Conservation (phyloP, 2,329 filamentous ascomycete genomes). For the Kalaharituber pfeilii region DNA sequence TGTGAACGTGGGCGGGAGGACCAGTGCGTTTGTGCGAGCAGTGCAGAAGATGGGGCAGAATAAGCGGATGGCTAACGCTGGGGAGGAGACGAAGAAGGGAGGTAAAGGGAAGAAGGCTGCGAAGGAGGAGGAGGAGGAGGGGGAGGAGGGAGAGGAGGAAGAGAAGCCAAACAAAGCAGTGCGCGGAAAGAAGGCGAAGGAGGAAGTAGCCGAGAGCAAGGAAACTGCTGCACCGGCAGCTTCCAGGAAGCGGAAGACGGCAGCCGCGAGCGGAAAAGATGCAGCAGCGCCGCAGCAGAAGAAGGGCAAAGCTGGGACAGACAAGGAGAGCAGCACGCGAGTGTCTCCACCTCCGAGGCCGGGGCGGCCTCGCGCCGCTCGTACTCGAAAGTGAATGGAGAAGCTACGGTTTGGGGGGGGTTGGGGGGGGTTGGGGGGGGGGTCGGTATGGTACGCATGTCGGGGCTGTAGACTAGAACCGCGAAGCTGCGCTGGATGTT, state of each 20-base stretch:
- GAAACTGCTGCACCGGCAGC: neutral
- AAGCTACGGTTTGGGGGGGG: no score
- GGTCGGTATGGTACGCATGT: no score
- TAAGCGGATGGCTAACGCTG: slow-evolving; percentile 32
- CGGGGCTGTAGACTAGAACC: no score
- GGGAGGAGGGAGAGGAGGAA: slow-evolving; percentile 19
- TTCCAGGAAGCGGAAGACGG: neutral
- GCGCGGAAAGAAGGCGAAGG: slow-evolving; percentile 18
- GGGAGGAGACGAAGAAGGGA: slow-evolving; percentile 30
- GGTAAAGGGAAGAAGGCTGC: slow-evolving; percentile 23
- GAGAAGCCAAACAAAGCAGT: slow-evolving; percentile 24
- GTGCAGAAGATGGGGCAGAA: slow-evolving; percentile 64
- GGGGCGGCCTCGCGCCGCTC: no score
- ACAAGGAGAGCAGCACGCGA: no score
- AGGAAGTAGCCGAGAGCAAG: slow-evolving; percentile 21
- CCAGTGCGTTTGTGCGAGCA: slow-evolving; percentile 70
- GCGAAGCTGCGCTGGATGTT: no score
- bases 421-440: no score
- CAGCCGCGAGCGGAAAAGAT: neutral
- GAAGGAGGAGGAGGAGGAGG: slow-evolving; percentile 23
- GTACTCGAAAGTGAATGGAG: no score
- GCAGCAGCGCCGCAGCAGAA: neutral
- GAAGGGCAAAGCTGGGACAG: neutral
- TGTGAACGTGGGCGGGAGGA: slow-evolving; percentile 76
- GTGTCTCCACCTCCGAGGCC: no score